Evolutionary conservation across 2,329 filamentous ascomycete species (phyloP).

Genomic region (Boeremia exigua): DNA sequence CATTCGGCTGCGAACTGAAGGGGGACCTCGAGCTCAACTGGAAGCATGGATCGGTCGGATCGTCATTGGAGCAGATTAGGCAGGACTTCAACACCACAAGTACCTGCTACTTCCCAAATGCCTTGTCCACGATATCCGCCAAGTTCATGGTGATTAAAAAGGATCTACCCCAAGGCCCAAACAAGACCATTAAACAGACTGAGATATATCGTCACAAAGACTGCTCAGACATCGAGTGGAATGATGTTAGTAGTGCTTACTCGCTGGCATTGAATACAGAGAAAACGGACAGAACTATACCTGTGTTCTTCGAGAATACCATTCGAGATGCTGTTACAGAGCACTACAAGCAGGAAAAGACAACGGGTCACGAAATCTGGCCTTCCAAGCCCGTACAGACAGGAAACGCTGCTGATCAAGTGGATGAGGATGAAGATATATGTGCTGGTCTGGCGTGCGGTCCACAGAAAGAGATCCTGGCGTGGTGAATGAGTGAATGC

Average conservation of each 20-base stretch:
- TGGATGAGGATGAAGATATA: conserved; percentile 4
- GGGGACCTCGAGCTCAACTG: conserved; percentile 1
- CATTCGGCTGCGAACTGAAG: not conserved
- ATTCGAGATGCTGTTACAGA: not conserved
- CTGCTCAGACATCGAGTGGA: conserved; percentile 63
- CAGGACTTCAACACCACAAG: not conserved
- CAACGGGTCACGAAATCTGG: conserved; percentile 3
- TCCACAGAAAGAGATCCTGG: not conserved
- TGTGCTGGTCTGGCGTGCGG: conserved; percentile 3
- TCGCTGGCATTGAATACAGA: conserved; percentile 58
- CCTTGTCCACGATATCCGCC: not conserved
- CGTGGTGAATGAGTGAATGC: not conserved
- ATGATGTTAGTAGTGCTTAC: conserved; percentile 62
- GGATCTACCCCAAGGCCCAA: not conserved
- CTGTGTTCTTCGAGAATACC: not conserved
- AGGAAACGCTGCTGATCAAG: not conserved
- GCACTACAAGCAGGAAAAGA: conserved; percentile 6
- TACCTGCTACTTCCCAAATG: not conserved
- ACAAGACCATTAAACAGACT: conserved; percentile 34
- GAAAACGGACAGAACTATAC: not conserved
- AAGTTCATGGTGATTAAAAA: conserved; percentile 3
- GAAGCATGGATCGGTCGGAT: not conserved
- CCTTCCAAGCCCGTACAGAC: not conserved
- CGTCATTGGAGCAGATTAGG: not conserved
- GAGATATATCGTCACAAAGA: conserved; percentile 66